phyloP scores from a whole-genome alignment of 2,329 filamentous ascomycete genomes.

The Ophiostoma perfectum region DNA sequence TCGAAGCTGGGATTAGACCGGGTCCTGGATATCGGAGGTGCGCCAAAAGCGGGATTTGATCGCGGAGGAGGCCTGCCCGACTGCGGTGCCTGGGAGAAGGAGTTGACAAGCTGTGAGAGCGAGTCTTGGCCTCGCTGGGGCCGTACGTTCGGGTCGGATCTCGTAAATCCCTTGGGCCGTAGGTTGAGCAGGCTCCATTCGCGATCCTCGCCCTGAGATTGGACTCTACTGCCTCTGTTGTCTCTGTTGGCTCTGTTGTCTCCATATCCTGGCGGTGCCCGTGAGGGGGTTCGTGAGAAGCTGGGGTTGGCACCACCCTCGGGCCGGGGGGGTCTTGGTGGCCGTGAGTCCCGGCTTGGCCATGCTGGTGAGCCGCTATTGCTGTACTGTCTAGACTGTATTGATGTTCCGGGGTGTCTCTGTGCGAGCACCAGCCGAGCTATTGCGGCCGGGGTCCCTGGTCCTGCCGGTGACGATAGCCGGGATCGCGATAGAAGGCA shows the following conservation, averaged over 20 bases:
- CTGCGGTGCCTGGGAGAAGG: not conserved
- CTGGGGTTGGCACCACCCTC: not conserved
- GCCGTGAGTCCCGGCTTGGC: not conserved
- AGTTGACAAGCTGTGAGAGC: not conserved
- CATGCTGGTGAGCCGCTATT: not conserved
- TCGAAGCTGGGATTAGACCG: not conserved
- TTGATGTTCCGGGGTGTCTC: not conserved
- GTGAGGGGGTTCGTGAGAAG: slow-evolving; percentile 1
- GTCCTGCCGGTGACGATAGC: not conserved
- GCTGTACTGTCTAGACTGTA: slow-evolving; percentile 19
- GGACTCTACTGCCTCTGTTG: not conserved
- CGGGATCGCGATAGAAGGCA: slow-evolving; percentile 1
- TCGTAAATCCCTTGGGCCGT: not conserved
- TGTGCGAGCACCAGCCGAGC: not conserved
- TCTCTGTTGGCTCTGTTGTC: not conserved
- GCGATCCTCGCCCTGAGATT: not conserved
- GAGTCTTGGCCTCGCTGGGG: not conserved
- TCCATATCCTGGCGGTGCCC: not conserved
- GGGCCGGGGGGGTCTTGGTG: slow-evolving; percentile 4
- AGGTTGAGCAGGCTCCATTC: slow-evolving; percentile 16
- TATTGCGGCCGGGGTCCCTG: not conserved
- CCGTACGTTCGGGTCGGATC: not conserved
- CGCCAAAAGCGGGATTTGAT: not conserved
- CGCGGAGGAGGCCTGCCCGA: not conserved
- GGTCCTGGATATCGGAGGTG: not conserved